These are phyloP conservation scores for Xylaria sp. DNA, from an alignment of 2,329 filamentous ascomycete genomes.

Conservation along the genomic window DNA sequence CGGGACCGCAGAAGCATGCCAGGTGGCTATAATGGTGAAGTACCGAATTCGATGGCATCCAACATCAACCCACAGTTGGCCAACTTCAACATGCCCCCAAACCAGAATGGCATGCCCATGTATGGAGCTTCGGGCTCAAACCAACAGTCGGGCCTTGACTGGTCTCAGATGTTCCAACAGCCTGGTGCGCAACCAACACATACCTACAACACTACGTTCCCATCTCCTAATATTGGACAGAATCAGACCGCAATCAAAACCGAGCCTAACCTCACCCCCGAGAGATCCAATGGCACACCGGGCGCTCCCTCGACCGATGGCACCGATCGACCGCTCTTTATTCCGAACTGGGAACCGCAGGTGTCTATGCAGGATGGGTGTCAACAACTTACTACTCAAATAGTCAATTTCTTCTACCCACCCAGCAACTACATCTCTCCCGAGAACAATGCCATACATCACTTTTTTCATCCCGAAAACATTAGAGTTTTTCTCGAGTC, in stretches of 20 bases:
- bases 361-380: slow-evolving; percentile 61
- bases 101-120: slow-evolving; percentile 72
- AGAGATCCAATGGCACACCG: slow-evolving; percentile 59
- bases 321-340: slow-evolving; percentile 55
- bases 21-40: slow-evolving; percentile 65
- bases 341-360: slow-evolving; percentile 60
- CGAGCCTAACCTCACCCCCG: slow-evolving; percentile 67
- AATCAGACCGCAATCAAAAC: slow-evolving; percentile 76
- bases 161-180: slow-evolving; percentile 79
- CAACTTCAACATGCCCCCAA: slow-evolving; percentile 71
- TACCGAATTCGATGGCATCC: slow-evolving; percentile 69
- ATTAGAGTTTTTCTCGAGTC: slow-evolving; percentile 76
- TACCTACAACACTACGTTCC: slow-evolving; percentile 70
- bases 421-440: slow-evolving; percentile 66
- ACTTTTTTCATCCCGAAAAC: slow-evolving; percentile 73
- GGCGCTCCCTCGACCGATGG: slow-evolving; percentile 56
- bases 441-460: slow-evolving; percentile 64
- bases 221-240: slow-evolving; percentile 71
- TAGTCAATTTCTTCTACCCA: slow-evolving; percentile 66
- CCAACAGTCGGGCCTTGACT: slow-evolving; percentile 74
- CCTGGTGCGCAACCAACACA: slow-evolving; percentile 69
- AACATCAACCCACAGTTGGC: slow-evolving; percentile 71
- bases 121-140: slow-evolving; percentile 69
- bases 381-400: slow-evolving; percentile 64
- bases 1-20: slow-evolving; percentile 68